Evolutionary conservation across 1,139 yeast species (phyloP), one percentile per base, ranked within the genome.

Genomic region (Taphrina populina): DNA sequence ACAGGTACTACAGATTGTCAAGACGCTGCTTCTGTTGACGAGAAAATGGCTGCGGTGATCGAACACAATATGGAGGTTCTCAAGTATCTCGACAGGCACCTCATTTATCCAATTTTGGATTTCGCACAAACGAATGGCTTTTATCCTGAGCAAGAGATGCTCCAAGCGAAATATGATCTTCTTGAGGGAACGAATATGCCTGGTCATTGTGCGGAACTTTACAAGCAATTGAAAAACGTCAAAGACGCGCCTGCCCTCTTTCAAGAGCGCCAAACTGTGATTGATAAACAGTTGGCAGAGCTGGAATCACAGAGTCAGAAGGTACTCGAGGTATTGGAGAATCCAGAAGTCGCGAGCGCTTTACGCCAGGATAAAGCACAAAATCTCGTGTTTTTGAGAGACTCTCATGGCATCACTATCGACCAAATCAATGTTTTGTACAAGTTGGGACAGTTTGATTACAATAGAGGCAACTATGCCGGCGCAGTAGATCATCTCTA

Each of bases 251-350:
- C 57, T 7, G 26, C 35, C 11, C 40, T 37, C 19, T 45, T 52
- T 15, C 24, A 44, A 15, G 32, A 34, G 33, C 27, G 33, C 23
- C 27, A n/a, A 2, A 66, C 71, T 32, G 83, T 80, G 55, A 70
- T 73, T n/a, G 75, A 95, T 54, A 70, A 95, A 53, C 71, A 82
- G 59, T 88, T 96, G 0, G 70, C 74, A 21, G 86, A 87, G 65
- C 77, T 52, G 59, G 76, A 75, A 58, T 66, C 66, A 43, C 73
- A 73, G 60, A 75, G 81, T 19, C 68, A 71, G 58, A 71, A 73
- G 61, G 74, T 79, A 2, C 67, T 79, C 56, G 73, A 73, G 53
- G 73, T 76, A 19, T 65, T 79, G 58, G 73, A 76, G 54, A 70
- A 75, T 59, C 74, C 76, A 46, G 81, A 77, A 59, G 79, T 78